A percentile compares a stretch with the other conserved stretches of the same genome.
phyloP scores from a whole-genome alignment of 257 asterid genomes.

The Rauvolfia tetraphylla region DNA sequence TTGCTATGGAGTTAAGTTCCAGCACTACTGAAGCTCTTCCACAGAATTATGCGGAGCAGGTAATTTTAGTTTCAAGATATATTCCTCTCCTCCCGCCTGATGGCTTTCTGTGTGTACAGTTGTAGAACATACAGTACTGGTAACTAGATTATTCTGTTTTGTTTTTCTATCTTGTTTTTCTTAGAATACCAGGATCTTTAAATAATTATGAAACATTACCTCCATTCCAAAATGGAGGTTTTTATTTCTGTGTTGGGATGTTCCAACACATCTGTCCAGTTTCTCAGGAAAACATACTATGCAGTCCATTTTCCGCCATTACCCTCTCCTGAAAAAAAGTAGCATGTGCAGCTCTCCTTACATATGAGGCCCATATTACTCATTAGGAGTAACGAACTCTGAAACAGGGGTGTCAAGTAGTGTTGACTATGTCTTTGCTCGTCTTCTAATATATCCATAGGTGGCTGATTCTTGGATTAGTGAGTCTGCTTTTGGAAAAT shows the following conservation, averaged over 20 bases:
- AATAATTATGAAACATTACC: not conserved
- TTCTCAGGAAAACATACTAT: not conserved
- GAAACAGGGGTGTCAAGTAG: not conserved
- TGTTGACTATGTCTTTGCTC: not conserved
- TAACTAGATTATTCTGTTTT: no score
- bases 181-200: no score
- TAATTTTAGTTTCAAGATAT: conserved; percentile 17
- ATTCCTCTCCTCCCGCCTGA: not conserved
- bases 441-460: not conserved
- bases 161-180: no score
- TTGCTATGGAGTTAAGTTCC: conserved; percentile 90
- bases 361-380: not conserved
- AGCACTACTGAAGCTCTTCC: conserved; percentile 97
- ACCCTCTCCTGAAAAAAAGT: not conserved
- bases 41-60: conserved; percentile 95
- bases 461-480: no score
- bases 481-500: not conserved
- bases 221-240: not conserved
- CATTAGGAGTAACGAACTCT: not conserved
- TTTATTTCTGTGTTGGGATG: not conserved
- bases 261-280: not conserved
- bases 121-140: not conserved
- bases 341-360: not conserved
- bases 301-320: not conserved
- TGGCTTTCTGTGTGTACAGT: not conserved